A percentile compares a stretch with the other conserved stretches of the same genome.
Conservation (phyloP, 2,329 filamentous ascomycete species). For the Ophiostoma angusticollis region DNA sequence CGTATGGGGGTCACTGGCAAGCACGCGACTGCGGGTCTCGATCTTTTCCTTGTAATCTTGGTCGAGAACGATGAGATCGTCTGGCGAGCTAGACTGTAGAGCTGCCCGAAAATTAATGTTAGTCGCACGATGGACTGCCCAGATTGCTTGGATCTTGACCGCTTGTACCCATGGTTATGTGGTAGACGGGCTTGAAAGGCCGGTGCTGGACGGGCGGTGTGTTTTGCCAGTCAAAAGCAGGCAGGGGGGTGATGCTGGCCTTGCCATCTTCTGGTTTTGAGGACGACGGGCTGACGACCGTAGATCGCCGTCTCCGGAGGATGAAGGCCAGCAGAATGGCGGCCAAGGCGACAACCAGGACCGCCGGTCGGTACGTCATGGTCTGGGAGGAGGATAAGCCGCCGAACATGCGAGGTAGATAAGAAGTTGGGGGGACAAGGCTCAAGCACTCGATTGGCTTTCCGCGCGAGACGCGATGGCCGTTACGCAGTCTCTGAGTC, state of each 20-base stretch:
- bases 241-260: background rate
- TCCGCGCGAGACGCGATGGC: too few species aligned
- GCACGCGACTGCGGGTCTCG: conserved; percentile 24
- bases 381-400: too few species aligned
- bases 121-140: background rate
- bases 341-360: too few species aligned
- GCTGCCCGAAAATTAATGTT: conserved; percentile 19
- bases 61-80: conserved; percentile 41
- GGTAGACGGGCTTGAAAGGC: conserved; percentile 38
- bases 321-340: too few species aligned
- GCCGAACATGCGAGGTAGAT: too few species aligned
- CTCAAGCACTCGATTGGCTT: too few species aligned
- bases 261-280: too few species aligned
- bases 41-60: conserved; percentile 35
- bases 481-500: too few species aligned
- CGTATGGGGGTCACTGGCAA: conserved; percentile 25
- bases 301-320: too few species aligned
- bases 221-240: conserved; percentile 27
- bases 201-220: conserved; percentile 27
- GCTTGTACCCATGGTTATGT: conserved; percentile 40
- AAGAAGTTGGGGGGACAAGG: too few species aligned
- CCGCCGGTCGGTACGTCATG: too few species aligned
- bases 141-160: background rate
- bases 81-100: conserved; percentile 28
- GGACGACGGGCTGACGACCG: too few species aligned